These are phyloP conservation scores for Suillus placidus DNA, from an alignment of 768 basidiomycete genomes.

Conservation along the genomic window DNA sequence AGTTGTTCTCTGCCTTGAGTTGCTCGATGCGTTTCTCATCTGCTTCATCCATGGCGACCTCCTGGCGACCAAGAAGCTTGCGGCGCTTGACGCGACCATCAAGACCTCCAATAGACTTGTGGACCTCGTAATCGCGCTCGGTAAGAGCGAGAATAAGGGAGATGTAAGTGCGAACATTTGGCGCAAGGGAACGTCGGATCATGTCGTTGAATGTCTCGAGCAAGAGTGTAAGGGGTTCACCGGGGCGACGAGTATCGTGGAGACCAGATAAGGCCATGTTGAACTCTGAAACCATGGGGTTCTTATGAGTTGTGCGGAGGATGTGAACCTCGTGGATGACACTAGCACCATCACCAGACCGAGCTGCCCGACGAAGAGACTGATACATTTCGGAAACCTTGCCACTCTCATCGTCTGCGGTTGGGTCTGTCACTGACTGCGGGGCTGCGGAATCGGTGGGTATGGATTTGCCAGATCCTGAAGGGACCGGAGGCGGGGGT, in stretches of 20 bases:
- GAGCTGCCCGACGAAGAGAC: slow-evolving; percentile 30
- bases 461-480: slow-evolving; percentile 9
- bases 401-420: slow-evolving; percentile 15
- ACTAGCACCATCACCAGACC: slow-evolving; percentile 30
- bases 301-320: slow-evolving; percentile 16
- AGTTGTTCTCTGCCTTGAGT: slow-evolving; percentile 68
- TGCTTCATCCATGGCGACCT: slow-evolving; percentile 14
- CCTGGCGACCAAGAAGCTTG: slow-evolving; percentile 31
- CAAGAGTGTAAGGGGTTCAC: slow-evolving; percentile 58
- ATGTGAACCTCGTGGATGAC: slow-evolving; percentile 33
- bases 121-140: slow-evolving; percentile 68
- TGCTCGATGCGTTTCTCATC: slow-evolving; percentile 41
- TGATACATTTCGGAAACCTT: slow-evolving; percentile 6
- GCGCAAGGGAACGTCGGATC: slow-evolving; percentile 59
- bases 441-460: slow-evolving; percentile 30
- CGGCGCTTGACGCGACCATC: slow-evolving; percentile 45
- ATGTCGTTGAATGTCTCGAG: slow-evolving; percentile 75
- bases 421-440: slow-evolving; percentile 31
- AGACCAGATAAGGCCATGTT: slow-evolving; percentile 65
- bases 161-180: slow-evolving; percentile 65
- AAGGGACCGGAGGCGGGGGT: slow-evolving; percentile 21
- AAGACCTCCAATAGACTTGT: slow-evolving; percentile 44
- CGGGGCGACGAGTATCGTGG: slow-evolving; percentile 43
- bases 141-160: slow-evolving; percentile 63
- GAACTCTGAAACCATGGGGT: slow-evolving; percentile 54